Conservation (phyloP, 805 yeast species). For the Wickerhamomyces ciferrii region DNA sequence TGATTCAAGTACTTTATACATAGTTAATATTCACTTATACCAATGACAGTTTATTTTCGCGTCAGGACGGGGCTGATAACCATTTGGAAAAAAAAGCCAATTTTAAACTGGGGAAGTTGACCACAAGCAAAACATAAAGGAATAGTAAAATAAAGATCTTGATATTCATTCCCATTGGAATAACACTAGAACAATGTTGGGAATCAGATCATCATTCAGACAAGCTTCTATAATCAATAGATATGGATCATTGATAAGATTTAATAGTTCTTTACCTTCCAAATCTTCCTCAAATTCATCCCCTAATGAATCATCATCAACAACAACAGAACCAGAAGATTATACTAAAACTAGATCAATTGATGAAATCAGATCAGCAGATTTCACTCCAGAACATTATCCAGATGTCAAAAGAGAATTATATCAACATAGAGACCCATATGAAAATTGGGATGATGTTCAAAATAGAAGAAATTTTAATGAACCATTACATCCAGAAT, state of each 20-base stretch:
- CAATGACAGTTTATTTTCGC: too few relatives aligned
- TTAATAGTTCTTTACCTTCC: background rate
- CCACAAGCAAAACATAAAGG: too few relatives aligned
- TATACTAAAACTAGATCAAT: background rate
- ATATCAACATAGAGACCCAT: constrained; percentile 66
- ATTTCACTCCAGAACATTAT: constrained; percentile 37
- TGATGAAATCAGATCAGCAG: background rate
- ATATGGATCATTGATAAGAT: background rate
- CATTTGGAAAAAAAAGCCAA: too few relatives aligned
- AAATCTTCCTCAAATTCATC: background rate
- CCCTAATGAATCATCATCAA: background rate
- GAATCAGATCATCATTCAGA: background rate
- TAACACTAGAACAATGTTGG: too few relatives aligned
- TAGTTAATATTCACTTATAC: too few relatives aligned
- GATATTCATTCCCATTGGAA: too few relatives aligned
- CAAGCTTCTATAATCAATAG: background rate
- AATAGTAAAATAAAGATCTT: too few relatives aligned
- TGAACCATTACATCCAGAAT: constrained; percentile 67
- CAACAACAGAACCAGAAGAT: background rate
- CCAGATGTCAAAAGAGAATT: constrained; percentile 54
- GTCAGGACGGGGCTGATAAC: too few relatives aligned
- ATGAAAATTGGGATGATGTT: constrained; percentile 69
- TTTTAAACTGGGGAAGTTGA: too few relatives aligned
- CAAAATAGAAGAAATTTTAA: constrained; percentile 76
- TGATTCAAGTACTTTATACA: too few relatives aligned